These are phyloP conservation scores for Coemansia sp. DNA, from an alignment of 192 early-diverging fungal species.

Conservation along the genomic window DNA sequence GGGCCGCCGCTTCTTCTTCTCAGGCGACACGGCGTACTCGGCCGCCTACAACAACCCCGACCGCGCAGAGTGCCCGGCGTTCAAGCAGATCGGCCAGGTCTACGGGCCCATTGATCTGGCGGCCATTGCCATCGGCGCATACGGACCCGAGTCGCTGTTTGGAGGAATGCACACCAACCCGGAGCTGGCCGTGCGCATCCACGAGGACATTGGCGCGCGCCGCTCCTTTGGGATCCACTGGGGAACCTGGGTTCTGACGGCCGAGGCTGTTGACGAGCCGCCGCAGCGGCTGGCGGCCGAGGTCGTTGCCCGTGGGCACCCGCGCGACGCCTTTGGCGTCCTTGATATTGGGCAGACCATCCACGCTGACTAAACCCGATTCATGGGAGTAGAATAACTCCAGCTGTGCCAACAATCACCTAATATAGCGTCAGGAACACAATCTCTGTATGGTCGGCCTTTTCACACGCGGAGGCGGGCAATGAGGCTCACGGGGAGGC, in stretches of 20 bases:
- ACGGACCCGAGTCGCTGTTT: slow-evolving; percentile 63
- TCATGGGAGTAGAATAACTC: no score
- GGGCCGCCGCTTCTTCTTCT: slow-evolving; percentile 33
- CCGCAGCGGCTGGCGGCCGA: slow-evolving; percentile 54
- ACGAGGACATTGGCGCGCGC: slow-evolving; percentile 63
- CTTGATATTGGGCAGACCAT: slow-evolving; percentile 50
- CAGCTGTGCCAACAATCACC: no score
- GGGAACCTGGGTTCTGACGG: slow-evolving; percentile 76
- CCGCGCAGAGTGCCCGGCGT: slow-evolving; percentile 70
- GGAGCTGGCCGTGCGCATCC: slow-evolving; percentile 73
- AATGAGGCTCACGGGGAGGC: no score
- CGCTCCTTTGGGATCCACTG: slow-evolving; percentile 76
- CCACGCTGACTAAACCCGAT: no score
- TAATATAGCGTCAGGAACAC: no score
- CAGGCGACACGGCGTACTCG: slow-evolving; percentile 77
- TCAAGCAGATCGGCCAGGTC: slow-evolving; percentile 71
- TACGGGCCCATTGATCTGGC: slow-evolving; percentile 69
- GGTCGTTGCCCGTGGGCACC: slow-evolving; percentile 52
- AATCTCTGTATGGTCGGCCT: no score
- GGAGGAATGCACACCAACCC: slow-evolving; percentile 71
- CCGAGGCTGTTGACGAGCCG: slow-evolving; percentile 64
- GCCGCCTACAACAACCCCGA: slow-evolving; percentile 49
- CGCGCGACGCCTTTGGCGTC: slow-evolving; percentile 34
- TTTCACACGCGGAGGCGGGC: no score
- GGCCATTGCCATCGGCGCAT: slow-evolving; percentile 83